Conservation (phyloP, 2,329 filamentous ascomycete genomes). For the Fonsecaea multimorphosa region DNA sequence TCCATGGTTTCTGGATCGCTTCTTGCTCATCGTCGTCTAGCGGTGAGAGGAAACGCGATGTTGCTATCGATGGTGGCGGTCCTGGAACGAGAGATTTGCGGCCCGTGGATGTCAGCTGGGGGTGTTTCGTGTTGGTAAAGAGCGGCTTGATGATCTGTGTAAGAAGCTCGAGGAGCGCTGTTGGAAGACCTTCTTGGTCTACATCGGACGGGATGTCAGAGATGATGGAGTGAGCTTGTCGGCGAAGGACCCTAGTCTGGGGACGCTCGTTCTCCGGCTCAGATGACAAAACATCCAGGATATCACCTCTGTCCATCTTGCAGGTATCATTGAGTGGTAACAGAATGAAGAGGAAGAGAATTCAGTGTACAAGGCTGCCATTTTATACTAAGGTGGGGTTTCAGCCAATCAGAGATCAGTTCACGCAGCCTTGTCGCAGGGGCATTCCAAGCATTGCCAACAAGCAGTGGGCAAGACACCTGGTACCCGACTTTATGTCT, state of each 20-base stretch:
- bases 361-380: not conserved
- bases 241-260: not conserved
- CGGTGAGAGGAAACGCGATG: slow-evolving; percentile 41
- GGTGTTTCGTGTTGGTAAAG: slow-evolving; percentile 51
- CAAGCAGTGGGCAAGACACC: not conserved
- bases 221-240: slow-evolving; percentile 10
- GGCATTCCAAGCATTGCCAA: not conserved
- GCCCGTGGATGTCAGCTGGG: slow-evolving; percentile 51
- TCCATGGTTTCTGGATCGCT: slow-evolving; percentile 35
- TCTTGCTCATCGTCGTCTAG: slow-evolving; percentile 19
- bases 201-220: not conserved
- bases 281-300: not conserved
- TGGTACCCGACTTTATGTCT: not conserved
- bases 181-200: slow-evolving; percentile 25
- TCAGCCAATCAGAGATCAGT: not conserved
- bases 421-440: not conserved
- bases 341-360: not conserved
- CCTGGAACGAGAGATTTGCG: slow-evolving; percentile 52
- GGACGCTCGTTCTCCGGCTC: not conserved
- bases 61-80: slow-evolving; percentile 45
- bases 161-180: slow-evolving; percentile 37
- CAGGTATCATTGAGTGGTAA: not conserved
- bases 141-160: slow-evolving; percentile 47
- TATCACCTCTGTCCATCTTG: slow-evolving; percentile 1
- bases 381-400: not conserved